These are phyloP conservation scores for Sclerotinia borealis DNA, from an alignment of 2,329 filamentous ascomycete species.

Conservation along the genomic window DNA sequence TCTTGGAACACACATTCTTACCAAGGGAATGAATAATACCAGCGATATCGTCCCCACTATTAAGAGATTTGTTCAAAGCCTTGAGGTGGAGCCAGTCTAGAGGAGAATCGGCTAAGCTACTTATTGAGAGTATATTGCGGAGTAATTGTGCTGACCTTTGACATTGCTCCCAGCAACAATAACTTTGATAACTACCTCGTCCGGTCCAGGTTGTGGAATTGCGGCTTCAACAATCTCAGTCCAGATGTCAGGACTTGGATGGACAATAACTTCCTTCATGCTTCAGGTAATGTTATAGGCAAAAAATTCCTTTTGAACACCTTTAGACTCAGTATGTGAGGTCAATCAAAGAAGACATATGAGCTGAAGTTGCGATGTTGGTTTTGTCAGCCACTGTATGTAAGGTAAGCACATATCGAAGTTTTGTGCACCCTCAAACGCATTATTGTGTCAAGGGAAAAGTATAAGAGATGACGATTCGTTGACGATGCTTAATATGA, in stretches of 20 bases:
- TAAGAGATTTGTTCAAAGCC: conserved; percentile 10
- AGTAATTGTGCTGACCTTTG: neutral
- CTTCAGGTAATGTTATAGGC: neutral
- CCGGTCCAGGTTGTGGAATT: conserved; percentile 19
- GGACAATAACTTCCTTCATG: conserved; percentile 25
- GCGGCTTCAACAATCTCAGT: conserved; percentile 21
- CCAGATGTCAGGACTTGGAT: conserved; percentile 15
- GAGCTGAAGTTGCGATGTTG: neutral
- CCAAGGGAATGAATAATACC: conserved; percentile 43
- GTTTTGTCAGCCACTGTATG: neutral
- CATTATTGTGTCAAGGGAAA: neutral
- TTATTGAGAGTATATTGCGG: neutral
- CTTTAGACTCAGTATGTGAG: neutral
- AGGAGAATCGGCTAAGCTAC: neutral
- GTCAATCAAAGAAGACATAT: neutral
- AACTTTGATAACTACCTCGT: conserved; percentile 27
- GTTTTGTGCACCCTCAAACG: neutral
- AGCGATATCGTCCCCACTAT: conserved; percentile 29
- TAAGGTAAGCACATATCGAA: neutral
- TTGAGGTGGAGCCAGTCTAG: conserved; percentile 14
- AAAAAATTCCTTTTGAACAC: neutral
- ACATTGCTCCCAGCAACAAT: conserved; percentile 23
- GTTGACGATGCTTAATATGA: neutral
- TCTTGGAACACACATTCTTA: conserved; percentile 34
- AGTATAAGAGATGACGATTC: neutral